phyloP scores from a whole-genome alignment of 345 rosid genomes.

The Euphorbia pulcherrima region DNA sequence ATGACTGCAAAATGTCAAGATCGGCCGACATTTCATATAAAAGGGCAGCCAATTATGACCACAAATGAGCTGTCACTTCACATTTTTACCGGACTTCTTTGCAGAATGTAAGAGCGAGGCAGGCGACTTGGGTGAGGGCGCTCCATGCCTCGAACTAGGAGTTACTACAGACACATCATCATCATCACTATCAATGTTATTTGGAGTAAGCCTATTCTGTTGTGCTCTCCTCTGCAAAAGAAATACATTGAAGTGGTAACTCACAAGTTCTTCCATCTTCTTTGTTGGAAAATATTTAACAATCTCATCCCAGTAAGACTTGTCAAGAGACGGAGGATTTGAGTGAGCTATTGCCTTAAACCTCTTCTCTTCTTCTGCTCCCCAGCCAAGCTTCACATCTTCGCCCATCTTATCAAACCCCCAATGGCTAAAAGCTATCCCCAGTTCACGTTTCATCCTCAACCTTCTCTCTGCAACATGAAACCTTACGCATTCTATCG shows the following conservation, averaged over 20 bases:
- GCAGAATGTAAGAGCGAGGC: slow-evolving; percentile 47
- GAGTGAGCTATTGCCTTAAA: slow-evolving; percentile 42
- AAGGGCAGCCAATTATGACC: background rate
- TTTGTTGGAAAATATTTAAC: slow-evolving; percentile 38
- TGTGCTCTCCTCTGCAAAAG: slow-evolving; percentile 68
- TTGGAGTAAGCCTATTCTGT: slow-evolving; percentile 56
- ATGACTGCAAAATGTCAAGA: background rate
- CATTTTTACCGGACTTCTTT: slow-evolving; percentile 36
- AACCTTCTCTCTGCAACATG: slow-evolving; percentile 48
- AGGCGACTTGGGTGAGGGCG: slow-evolving; percentile 31
- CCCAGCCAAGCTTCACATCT: slow-evolving; percentile 52
- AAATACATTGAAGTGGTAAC: slow-evolving; percentile 73
- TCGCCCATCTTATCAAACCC: slow-evolving; percentile 73
- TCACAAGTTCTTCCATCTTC: slow-evolving; percentile 54
- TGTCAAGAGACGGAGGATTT: slow-evolving; percentile 31
- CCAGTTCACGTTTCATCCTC: slow-evolving; percentile 61
- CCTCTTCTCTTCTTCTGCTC: slow-evolving; percentile 45
- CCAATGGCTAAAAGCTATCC: slow-evolving; percentile 58
- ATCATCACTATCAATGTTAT: slow-evolving; percentile 52
- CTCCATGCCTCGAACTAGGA: slow-evolving; percentile 26
- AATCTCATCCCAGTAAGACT: slow-evolving; percentile 48
- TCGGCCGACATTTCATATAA: slow-evolving; percentile 1
- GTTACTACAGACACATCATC: slow-evolving; percentile 39
- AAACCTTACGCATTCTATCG: slow-evolving; percentile 69
- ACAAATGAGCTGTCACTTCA: background rate